Evolutionary conservation across 352 stramenopile species (phyloP), one percentile per base, ranked within the genome.

Genomic region (Pythium chondricola): DNA sequence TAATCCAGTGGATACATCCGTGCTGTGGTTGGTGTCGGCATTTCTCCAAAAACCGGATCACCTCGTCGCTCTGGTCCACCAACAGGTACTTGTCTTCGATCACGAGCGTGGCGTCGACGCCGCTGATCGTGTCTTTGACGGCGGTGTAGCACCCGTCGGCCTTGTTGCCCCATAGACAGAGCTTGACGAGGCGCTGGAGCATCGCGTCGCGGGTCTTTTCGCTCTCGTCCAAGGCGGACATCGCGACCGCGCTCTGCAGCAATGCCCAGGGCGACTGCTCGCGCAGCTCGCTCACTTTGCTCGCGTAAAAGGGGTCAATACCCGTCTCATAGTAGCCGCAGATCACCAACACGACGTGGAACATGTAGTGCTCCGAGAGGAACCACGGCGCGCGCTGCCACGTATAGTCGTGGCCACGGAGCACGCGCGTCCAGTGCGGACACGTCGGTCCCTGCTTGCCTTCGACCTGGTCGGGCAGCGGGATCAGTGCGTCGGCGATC

Each of bases 351-450:
- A 90, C 58, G 24, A 82, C 58, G 52, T 85, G 74, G 54, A 86
- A 87, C 56, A 87, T 68, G 63, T 89, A 89, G 40, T 82, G 72
- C 48, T 89, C 78, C 10, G 70, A 65, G 31, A 86, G 35, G 61
- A 90, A 90, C 73, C 75, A 88, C 25, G 78, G 71, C n/a, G 66
- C 65, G 46, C 83, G 71, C 50, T 85, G 74, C 78, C 78, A 89
- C 48, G 70, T 84, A 48, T 84, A 83, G 17, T 31, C 38, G 11
- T 78, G 65, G 26, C 52, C 65, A 6, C 51, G 43, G 2, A 84
- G 60, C 31, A 86, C 38, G 11, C 41, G 25, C 21, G 65, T 63
- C 71, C 73, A 89, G 46, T 89, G 65, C 13, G 25, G 27, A 8
- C 60, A 76, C 8, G 58, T 74, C 0, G 69, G 60, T 4, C 71